These are phyloP conservation scores for Candida oleophila DNA, from an alignment of 805 yeast genomes.

Conservation along the genomic window DNA sequence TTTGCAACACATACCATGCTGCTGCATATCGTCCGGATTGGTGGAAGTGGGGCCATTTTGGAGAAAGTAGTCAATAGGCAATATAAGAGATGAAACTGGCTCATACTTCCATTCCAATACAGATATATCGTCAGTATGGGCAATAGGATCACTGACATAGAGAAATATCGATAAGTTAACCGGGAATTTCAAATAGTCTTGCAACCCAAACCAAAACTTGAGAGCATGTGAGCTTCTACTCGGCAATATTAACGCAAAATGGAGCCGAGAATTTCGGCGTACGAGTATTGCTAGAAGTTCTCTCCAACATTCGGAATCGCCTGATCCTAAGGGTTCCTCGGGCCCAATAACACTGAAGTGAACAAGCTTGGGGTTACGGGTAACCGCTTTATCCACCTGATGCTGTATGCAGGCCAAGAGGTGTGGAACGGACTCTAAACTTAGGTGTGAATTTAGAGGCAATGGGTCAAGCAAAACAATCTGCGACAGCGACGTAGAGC, in stretches of 20 bases:
- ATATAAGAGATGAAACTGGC: not conserved
- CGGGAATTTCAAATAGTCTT: not conserved
- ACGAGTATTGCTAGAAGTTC: not conserved
- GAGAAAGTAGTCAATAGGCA: not conserved
- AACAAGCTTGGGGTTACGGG: not conserved
- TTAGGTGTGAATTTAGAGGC: not conserved
- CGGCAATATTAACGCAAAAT: slow-evolving; percentile 2
- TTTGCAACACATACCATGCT: not conserved
- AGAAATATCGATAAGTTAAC: slow-evolving; percentile 3
- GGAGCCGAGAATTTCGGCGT: not conserved
- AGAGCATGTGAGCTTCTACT: not conserved
- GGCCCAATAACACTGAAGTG: slow-evolving; percentile 2
- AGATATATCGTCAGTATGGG: not conserved
- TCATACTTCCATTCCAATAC: not conserved
- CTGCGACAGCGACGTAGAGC: not conserved
- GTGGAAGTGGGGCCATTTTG: no score
- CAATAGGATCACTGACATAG: not conserved
- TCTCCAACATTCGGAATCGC: not conserved
- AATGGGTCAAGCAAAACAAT: not conserved
- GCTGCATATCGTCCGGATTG: not conserved
- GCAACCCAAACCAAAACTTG: slow-evolving; percentile 1
- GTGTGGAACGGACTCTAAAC: not conserved
- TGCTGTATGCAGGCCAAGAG: not conserved
- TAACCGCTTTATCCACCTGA: not conserved
- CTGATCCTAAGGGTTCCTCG: not conserved